A percentile compares a stretch with the other conserved stretches of the same genome.
Evolutionary conservation across 495 filamentous ascomycete genomes (phyloP).

Genomic region (Neurospora sp.): DNA sequence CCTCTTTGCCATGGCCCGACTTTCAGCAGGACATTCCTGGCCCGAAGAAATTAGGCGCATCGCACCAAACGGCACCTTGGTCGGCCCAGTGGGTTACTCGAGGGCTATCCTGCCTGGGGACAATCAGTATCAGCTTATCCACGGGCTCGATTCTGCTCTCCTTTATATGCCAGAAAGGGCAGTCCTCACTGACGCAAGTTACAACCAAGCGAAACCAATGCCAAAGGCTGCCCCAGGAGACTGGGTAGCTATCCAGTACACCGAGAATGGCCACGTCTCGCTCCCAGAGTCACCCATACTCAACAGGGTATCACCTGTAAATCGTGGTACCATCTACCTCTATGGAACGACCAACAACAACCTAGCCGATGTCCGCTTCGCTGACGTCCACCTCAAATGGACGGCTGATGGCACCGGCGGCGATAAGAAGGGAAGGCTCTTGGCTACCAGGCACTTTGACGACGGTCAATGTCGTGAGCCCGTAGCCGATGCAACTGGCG

Average conservation of each 20-base stretch:
- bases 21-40: slow-evolving; percentile 60
- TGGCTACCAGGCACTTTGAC: slow-evolving; percentile 68
- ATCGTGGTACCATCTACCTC: slow-evolving; percentile 67
- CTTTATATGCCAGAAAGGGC: neutral
- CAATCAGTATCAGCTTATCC: slow-evolving; percentile 25
- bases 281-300: slow-evolving; percentile 49
- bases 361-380: slow-evolving; percentile 46
- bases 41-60: slow-evolving; percentile 62
- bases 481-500: slow-evolving; percentile 3
- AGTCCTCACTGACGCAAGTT: slow-evolving; percentile 35
- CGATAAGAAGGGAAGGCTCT: slow-evolving; percentile 58
- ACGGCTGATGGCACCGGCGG: slow-evolving; percentile 66
- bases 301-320: slow-evolving; percentile 31
- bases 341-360: slow-evolving; percentile 61
- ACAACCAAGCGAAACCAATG: slow-evolving; percentile 34
- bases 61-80: slow-evolving; percentile 61
- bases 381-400: slow-evolving; percentile 64
- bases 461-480: slow-evolving; percentile 79
- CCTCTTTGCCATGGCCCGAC: slow-evolving; percentile 27
- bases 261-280: slow-evolving; percentile 84
- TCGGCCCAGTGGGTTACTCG: slow-evolving; percentile 56
- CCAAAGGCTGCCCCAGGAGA: slow-evolving; percentile 58
- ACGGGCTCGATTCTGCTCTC: neutral
- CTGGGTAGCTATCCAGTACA: slow-evolving; percentile 61
- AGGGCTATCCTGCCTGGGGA: slow-evolving; percentile 50